Base-by-base conservation (phyloP, 768 basidiomycete species). In the Pleurotus giganteus region DNA sequence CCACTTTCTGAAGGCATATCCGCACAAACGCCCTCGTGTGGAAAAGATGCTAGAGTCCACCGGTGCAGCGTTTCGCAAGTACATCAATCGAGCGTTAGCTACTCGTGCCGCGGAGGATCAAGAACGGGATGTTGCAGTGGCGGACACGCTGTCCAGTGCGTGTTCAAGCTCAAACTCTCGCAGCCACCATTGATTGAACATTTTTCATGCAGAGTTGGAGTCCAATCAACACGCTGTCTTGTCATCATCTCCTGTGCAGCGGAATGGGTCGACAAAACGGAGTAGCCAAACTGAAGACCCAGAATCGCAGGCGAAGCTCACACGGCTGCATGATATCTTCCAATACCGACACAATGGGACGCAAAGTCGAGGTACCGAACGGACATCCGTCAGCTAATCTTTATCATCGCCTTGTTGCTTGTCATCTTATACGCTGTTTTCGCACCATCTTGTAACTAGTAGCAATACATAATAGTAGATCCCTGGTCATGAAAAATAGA, bases 11-110 rank as follows among this genome's bases (percentile, higher is more conserved):
- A 94, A 94, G 71, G 87, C 85, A 26, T 84, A 97, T 65, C 94
- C 94, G 0, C 85, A 92, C 62, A 94, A 92, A 66, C 81, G 82
- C 63, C 73, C 84, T 2, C 83, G 84, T 37, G 91, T 94, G 19
- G 93, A 94, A 63, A 91, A 92, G 66, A 80, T 94, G 75, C 78
- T 95, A 19, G 90, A 94, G 62, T 85, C 89, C 0, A 94, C 94
- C 0, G 93, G 93, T 1, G 82, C 89, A 17, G 90, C 90, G 5
- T 96, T 95, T 76, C 82, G 91, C 47, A 94, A 94, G 64, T 96
- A 96, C 64, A 91, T 95, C 62, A 89, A 84, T 29, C 83, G 93
- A 42, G 93, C 94, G 1, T 71, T 95, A 21, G 92, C 91, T 0
- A 94, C 84, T 65, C 79, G 92, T 53, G 91, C 90, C n/a, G 86